Evolutionary conservation across 208 protist genomes (phyloP), one percentile per base, ranked within the genome.

Genomic region (Vickermania ingenoplastis): DNA sequence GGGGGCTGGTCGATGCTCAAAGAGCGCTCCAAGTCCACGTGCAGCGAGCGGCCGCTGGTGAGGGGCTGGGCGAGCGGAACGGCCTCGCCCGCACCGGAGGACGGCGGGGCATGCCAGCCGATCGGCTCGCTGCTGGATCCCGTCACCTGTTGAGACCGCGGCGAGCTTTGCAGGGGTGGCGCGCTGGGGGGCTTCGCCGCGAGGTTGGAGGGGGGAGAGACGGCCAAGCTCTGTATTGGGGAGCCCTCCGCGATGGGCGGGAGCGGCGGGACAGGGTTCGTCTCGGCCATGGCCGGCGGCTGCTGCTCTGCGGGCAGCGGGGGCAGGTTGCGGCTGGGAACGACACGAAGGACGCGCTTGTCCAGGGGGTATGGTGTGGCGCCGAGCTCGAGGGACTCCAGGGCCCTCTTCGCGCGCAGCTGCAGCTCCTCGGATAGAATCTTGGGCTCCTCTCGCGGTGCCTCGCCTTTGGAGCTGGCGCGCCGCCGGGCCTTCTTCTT

Each of bases 371-470:
- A 45, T 45, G 36, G 36, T 45, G 36, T 45, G 11, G 36, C 17
- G 11, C 36, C 36, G 36, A 45, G 36, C 36, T 45, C 11, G n/a
- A 75, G 54, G 4, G 49, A 26, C 30, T 71, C 5, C 26, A 75
- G 2, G 2, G 69, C 69, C 22, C 56, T 17, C 29, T 61, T 54
- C 0, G 63, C 69, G 23, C 31, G 29, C 26, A 59, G 48, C 60
- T 65, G 60, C 41, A 55, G 51, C 36, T 45, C 36, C 17, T 7
- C 36, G 5, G 51, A 55, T n/a, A 55, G 5, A 14, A 36, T 3
- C 28, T 11, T 62, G 5, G 27, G 31, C 31, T 24, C 31, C 31
- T 25, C 3, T 48, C 27, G 25, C 21, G 27, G 41, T 4, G 49
- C 41, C 24, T n/a, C 36, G 28, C 23, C 45, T 7, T n/a, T 5